A percentile compares a stretch with the other conserved stretches of the same genome.
Conservation (phyloP, 371 early-diverging fungal genomes). For the Mucor irregularis region DNA sequence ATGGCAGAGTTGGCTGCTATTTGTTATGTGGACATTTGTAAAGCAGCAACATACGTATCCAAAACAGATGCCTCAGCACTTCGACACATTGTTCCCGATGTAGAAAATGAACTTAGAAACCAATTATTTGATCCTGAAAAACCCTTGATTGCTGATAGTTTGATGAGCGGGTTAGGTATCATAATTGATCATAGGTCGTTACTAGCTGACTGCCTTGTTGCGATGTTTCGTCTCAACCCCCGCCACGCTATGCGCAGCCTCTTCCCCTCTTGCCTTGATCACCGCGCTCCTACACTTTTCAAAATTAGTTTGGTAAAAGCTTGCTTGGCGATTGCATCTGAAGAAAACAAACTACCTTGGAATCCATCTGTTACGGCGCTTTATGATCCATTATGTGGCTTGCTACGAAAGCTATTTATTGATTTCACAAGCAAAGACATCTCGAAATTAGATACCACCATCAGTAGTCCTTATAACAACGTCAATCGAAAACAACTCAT, state of each 20-base stretch:
- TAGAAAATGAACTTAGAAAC: slow-evolving; percentile 75
- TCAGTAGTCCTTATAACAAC: slow-evolving; percentile 3
- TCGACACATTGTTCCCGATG: slow-evolving; percentile 67
- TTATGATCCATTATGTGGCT: slow-evolving; percentile 67
- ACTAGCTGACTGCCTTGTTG: slow-evolving; percentile 75
- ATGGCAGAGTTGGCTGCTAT: slow-evolving; percentile 76
- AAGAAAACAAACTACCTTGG: slow-evolving; percentile 73
- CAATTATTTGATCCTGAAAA: slow-evolving; percentile 65
- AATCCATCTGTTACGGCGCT: slow-evolving; percentile 70
- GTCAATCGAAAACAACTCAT: slow-evolving; percentile 20
- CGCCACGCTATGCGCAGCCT: slow-evolving; percentile 64
- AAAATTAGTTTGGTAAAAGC: slow-evolving; percentile 77
- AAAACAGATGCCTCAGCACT: slow-evolving; percentile 67
- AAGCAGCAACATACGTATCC: slow-evolving; percentile 72
- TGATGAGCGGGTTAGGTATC: slow-evolving; percentile 57
- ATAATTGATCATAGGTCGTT: slow-evolving; percentile 59
- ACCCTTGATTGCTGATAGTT: slow-evolving; percentile 58
- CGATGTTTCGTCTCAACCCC: slow-evolving; percentile 76
- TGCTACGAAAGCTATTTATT: slow-evolving; percentile 71
- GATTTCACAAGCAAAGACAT: slow-evolving; percentile 53
- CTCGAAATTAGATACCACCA: slow-evolving; percentile 27
- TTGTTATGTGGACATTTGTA: slow-evolving; percentile 81
- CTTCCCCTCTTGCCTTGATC: slow-evolving; percentile 69
- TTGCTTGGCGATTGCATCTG: slow-evolving; percentile 71
- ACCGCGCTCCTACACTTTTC: slow-evolving; percentile 68